Evolutionary conservation across 2,329 filamentous ascomycete species (phyloP), one percentile per base, ranked within the genome.

Genomic region (Pleomassaria siparia): DNA sequence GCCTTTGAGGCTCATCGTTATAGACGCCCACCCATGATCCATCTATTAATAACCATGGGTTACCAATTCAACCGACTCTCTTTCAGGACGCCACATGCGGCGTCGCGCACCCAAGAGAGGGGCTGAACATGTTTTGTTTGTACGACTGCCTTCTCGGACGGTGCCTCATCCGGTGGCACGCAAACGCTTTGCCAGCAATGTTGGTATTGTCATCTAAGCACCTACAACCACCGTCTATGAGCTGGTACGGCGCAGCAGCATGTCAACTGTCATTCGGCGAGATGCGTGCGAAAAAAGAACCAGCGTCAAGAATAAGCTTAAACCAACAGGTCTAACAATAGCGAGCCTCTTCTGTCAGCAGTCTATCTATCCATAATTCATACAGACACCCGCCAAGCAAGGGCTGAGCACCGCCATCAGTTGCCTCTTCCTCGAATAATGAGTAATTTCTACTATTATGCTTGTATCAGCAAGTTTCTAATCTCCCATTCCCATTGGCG

Each of bases 301-400:
- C 13, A n/a, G 30, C 43, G 32, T 33, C 30, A 44, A 42, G 36
- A 47, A 44, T 47, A 51, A 47, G 41, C 41, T 47, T 47, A 47
- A 51, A 30, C 42, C 37, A 29, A 47, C 8, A 49, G 13, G 20
- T 15, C 36, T 48, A 47, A 51, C 26, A 32, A 51, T 48, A 51
- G 44, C 32, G 37, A 22, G 24, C 11, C 3, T 13, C 11, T 9
- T 37, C 35, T 29, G 26, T 54, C 49, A 47, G 48, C 49, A 36
- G 32, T 20, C 3, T 44, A 3, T 44, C 15, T 10, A 20, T 20
- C 12, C n/a, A n/a, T 43, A 16, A 22, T 43, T 5, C 24, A 16
- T 18, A 11, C n/a, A n/a, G n/a, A n/a, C n/a, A n/a, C n/a, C n/a
- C n/a, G 41, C 18, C 42, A 26, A 37, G 37, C n/a, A 24, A 47